Evolutionary conservation across 768 basidiomycete genomes (phyloP), one percentile per base, ranked within the genome.

Genomic region (Mycena capillaripes): DNA sequence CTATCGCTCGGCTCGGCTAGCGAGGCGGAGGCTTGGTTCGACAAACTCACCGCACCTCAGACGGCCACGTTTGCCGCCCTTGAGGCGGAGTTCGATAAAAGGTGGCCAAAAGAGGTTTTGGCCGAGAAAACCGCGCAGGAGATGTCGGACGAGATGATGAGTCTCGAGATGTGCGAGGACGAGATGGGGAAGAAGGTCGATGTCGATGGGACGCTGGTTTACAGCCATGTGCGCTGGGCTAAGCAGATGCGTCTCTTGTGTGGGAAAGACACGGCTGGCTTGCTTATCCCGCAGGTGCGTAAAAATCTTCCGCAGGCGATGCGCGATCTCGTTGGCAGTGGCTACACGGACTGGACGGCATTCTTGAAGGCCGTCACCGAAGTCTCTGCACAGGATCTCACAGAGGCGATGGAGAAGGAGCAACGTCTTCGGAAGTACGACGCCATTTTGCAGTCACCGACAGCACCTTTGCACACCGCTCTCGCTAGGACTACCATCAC

Each of bases 51-150:
- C 4, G 30, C 42, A 6, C 17, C 29, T 1, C 1, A 50, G 61
- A 50, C n/a, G n/a, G n/a, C n/a, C n/a, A n/a, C n/a, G n/a, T n/a
- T n/a, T n/a, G n/a, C n/a, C n/a, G n/a, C n/a, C 25, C 61, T 48
- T 25, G 44, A 63, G 30, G 17, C 44, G 2, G 61, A 9, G 42
- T 63, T 63, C 32, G 7, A 48, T 17, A n/a, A 7, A 27, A 46
- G 50, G 46, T 63, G 61, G 61, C 61, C 61, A 19, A 63, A 63
- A 46, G 44, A 50, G 30, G 61, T n/a, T 8, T 11, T 40, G 44
- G 44, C 8, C 7, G 44, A 38, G 30, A 34, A 34, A 46, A 14
- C 30, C 17, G 61, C 44, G 17, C 44, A 63, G 46, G 44, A 63
- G n/a, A 11, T 50, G 48, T 19, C 46, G 12, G 61, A 63, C 5